phyloP scores from a whole-genome alignment of 2,329 filamentous ascomycete genomes.

The Diatrype stigma region DNA sequence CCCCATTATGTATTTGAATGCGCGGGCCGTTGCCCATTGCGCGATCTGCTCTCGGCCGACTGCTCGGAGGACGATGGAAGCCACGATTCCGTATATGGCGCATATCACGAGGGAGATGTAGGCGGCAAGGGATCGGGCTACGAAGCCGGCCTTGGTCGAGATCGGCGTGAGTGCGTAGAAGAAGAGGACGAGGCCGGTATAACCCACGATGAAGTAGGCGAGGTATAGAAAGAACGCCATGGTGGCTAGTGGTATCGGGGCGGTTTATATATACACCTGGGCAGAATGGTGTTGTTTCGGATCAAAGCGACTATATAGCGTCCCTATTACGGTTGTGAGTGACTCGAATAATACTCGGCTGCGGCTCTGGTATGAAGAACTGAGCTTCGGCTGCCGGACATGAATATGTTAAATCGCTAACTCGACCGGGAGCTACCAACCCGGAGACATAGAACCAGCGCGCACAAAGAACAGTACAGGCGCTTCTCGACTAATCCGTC shows the following conservation, averaged over 20 bases:
- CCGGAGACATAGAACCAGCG: too few species aligned
- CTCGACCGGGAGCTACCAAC: too few species aligned
- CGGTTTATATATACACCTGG: background rate
- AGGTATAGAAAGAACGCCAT: slow-evolving; percentile 27
- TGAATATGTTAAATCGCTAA: too few species aligned
- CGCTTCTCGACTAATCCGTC: too few species aligned
- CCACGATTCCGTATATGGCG: slow-evolving; percentile 71
- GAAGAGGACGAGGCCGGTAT: slow-evolving; percentile 45
- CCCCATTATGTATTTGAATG: slow-evolving; percentile 77
- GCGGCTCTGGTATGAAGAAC: too few species aligned
- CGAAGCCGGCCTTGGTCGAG: slow-evolving; percentile 59
- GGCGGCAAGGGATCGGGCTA: slow-evolving; percentile 62
- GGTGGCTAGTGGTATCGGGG: slow-evolving; percentile 4
- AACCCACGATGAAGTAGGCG: slow-evolving; percentile 46
- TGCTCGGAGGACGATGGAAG: slow-evolving; percentile 66
- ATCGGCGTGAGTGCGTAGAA: slow-evolving; percentile 61
- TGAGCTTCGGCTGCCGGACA: too few species aligned
- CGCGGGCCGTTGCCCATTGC: slow-evolving; percentile 78
- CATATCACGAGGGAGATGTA: slow-evolving; percentile 58
- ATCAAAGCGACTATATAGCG: background rate
- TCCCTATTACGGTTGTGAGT: background rate
- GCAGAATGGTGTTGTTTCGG: background rate
- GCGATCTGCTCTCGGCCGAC: slow-evolving; percentile 69
- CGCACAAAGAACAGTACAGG: too few species aligned
- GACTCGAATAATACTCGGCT: background rate